phyloP scores from a whole-genome alignment of 2,329 filamentous ascomycete genomes.

The Colletotrichum lini region DNA sequence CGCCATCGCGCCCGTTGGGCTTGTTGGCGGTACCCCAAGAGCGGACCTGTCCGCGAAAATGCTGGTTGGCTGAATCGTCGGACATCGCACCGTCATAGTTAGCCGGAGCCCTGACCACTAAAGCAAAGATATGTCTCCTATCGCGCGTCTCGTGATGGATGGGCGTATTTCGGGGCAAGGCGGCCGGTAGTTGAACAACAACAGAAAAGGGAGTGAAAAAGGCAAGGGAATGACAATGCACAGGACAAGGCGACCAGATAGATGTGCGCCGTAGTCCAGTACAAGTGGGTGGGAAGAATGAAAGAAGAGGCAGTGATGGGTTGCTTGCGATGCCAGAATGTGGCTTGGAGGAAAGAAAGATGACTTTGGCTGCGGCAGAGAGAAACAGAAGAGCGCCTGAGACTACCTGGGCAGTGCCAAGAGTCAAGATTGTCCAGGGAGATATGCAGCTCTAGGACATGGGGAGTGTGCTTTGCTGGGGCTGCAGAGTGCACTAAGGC shows the following conservation, averaged over 20 bases:
- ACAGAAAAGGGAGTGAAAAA: conserved; percentile 32
- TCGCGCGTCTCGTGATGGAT: conserved; percentile 18
- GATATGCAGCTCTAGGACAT: conserved; percentile 29
- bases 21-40: conserved; percentile 45
- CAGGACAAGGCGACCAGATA: conserved; percentile 31
- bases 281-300: conserved; percentile 24
- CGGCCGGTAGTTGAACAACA: conserved; percentile 7
- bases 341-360: conserved; percentile 37
- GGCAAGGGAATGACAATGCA: conserved; percentile 35
- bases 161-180: conserved; percentile 14
- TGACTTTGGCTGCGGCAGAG: conserved; percentile 12
- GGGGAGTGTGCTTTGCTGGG: conserved; percentile 30
- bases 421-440: conserved; percentile 22
- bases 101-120: conserved; percentile 43
- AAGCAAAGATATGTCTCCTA: conserved; percentile 17
- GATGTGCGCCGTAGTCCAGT: conserved; percentile 10
- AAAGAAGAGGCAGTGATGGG: conserved; percentile 25
- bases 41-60: conserved; percentile 47
- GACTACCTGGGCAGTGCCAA: conserved; percentile 27
- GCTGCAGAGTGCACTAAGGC: conserved; percentile 16
- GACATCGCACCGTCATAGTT: conserved; percentile 53
- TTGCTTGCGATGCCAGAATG: conserved; percentile 28
- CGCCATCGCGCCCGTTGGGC: conserved; percentile 41
- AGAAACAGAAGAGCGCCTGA: conserved; percentile 1
- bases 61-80: conserved; percentile 47